A percentile compares a stretch with the other conserved stretches of the same genome.
phyloP scores from a whole-genome alignment of 768 basidiomycete species.

The Mrakia gelida region DNA sequence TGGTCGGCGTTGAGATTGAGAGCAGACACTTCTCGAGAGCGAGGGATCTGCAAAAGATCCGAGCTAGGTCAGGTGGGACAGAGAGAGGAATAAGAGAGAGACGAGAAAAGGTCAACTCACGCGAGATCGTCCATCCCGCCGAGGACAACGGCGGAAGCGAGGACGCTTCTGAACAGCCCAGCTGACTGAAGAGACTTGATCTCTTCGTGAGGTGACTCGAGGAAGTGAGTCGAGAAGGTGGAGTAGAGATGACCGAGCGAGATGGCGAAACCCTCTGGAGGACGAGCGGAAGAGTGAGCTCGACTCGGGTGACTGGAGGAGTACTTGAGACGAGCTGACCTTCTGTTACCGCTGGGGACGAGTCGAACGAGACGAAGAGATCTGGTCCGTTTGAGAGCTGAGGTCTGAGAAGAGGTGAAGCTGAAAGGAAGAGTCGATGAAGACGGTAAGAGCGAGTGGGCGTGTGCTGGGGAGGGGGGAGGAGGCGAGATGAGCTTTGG shows the following conservation, averaged over 20 bases:
- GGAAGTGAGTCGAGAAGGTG: background rate
- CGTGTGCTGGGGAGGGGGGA: background rate
- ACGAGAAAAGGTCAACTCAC: background rate
- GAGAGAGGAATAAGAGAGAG: background rate
- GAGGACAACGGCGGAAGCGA: background rate
- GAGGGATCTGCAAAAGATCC: background rate
- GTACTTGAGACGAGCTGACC: background rate
- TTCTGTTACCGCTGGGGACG: background rate
- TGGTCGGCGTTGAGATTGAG: background rate
- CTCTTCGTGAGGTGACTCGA: background rate
- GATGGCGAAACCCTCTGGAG: background rate
- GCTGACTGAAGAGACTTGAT: background rate
- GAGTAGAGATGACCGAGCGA: background rate
- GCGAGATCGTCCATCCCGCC: background rate
- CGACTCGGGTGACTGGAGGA: background rate
- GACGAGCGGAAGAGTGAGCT: background rate
- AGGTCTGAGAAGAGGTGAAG: background rate
- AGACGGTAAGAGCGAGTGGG: background rate
- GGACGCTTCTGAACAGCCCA: background rate
- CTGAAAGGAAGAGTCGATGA: background rate
- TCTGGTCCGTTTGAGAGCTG: background rate
- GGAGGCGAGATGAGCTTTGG: no score
- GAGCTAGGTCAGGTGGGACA: background rate
- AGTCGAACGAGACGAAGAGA: background rate
- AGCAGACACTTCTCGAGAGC: background rate